Conservation (phyloP, 495 filamentous ascomycete species). For the Achaetomiella virescens region DNA sequence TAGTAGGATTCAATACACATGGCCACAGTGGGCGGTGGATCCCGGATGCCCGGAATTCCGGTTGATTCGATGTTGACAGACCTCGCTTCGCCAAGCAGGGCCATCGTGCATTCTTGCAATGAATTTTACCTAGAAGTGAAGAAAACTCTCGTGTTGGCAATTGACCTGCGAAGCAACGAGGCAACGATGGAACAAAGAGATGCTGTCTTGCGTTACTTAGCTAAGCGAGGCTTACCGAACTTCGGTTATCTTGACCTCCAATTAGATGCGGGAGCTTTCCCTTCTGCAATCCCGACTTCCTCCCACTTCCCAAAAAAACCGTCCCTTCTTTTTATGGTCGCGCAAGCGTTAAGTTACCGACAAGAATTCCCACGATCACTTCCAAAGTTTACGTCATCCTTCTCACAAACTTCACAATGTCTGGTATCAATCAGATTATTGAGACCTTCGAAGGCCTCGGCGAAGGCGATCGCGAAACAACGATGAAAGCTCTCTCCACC, state of each 20-base stretch:
- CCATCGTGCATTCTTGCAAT: no score
- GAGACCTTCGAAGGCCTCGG: constrained; percentile 6
- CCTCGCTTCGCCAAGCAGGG: no score
- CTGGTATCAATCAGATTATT: constrained; percentile 5
- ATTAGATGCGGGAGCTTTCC: background rate
- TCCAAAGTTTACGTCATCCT: background rate
- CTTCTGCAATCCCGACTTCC: background rate
- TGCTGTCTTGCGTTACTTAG: no score
- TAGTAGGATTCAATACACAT: background rate
- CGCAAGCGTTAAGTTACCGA: no score
- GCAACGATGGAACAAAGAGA: no score
- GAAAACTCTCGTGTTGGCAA: no score
- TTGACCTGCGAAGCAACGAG: no score
- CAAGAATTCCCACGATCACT: background rate
- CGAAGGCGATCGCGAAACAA: constrained; percentile 6
- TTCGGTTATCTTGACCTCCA: background rate
- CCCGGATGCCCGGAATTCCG: background rate
- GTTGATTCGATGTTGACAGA: background rate
- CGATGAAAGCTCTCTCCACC: constrained; percentile 10
- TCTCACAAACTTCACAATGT: background rate
- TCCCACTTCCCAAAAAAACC: background rate
- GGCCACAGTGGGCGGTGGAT: background rate
- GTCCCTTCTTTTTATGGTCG: no score
- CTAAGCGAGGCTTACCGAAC: no score
- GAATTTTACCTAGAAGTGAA: no score